Conservation (phyloP, 345 rosid species). For the Gossypium anomalum region DNA sequence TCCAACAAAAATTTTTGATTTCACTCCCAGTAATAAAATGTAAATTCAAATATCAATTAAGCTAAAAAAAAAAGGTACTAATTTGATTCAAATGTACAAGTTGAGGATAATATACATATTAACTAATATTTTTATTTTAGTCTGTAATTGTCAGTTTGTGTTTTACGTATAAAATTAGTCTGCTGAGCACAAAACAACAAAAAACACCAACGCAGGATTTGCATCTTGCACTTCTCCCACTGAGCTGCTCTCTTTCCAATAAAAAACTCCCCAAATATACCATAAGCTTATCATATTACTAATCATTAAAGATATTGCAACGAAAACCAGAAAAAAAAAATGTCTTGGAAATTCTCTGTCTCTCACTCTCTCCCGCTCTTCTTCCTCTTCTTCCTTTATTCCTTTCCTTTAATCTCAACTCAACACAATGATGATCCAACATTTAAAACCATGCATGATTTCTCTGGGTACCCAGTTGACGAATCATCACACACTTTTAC, state of each 20-base stretch:
- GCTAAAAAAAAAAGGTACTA: too few species aligned
- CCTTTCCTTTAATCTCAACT: not conserved
- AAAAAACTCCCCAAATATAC: not conserved
- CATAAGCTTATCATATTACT: not conserved
- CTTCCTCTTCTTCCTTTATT: not conserved
- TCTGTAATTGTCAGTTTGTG: not conserved
- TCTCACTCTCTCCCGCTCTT: not conserved
- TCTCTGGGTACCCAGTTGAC: constrained; percentile 35
- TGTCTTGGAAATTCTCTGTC: not conserved
- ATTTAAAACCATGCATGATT: not conserved
- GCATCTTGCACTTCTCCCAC: not conserved
- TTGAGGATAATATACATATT: too few species aligned
- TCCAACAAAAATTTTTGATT: too few species aligned
- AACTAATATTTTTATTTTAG: too few species aligned
- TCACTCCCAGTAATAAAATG: too few species aligned
- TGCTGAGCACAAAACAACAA: not conserved
- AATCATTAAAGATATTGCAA: not conserved
- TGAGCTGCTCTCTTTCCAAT: not conserved
- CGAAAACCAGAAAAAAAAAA: not conserved
- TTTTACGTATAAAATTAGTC: not conserved
- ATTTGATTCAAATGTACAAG: too few species aligned
- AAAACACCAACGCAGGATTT: not conserved
- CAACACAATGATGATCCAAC: not conserved
- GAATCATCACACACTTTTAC: constrained; percentile 39
- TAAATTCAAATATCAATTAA: too few species aligned